A percentile compares a stretch with the other conserved stretches of the same genome.
Conservation (phyloP, 163 green algal genomes). For the Coccomyxa subellipsoidea region DNA sequence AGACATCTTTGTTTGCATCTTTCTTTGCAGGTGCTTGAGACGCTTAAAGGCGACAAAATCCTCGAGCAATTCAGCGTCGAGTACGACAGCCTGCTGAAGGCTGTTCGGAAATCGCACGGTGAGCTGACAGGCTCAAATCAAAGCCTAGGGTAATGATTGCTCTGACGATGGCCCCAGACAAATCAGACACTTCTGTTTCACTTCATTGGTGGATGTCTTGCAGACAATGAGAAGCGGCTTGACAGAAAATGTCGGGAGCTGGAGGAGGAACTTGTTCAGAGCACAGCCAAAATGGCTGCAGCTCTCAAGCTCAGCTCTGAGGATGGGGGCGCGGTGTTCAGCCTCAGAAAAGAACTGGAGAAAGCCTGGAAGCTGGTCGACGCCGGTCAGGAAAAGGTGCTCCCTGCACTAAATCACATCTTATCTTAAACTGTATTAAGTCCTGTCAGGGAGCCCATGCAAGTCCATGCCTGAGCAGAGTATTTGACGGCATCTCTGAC, state of each 20-base stretch:
- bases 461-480: not conserved
- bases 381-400: conserved; percentile 77
- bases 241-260: conserved; percentile 86
- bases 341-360: conserved; percentile 91
- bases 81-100: conserved; percentile 87
- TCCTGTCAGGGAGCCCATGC: not conserved
- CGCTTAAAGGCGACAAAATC: conserved; percentile 70
- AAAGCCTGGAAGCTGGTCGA: conserved; percentile 94
- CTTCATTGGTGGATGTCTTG: not conserved
- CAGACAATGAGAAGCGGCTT: conserved; percentile 87
- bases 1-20: not conserved
- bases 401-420: not conserved
- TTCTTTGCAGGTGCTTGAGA: conserved; percentile 73
- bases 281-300: conserved; percentile 85
- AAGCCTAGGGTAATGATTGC: no score
- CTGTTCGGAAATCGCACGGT: conserved; percentile 86
- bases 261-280: conserved; percentile 84
- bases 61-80: conserved; percentile 79
- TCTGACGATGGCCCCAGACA: no score
- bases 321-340: conserved; percentile 80
- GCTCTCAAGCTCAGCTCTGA: conserved; percentile 88
- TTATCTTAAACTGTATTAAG: not conserved
- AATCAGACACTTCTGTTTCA: not conserved
- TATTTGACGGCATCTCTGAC: not conserved
- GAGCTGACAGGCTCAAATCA: conserved; percentile 13